These are phyloP conservation scores for Laetiporus sulphureus DNA, from an alignment of 1,284 basidiomycete species.

Conservation along the genomic window DNA sequence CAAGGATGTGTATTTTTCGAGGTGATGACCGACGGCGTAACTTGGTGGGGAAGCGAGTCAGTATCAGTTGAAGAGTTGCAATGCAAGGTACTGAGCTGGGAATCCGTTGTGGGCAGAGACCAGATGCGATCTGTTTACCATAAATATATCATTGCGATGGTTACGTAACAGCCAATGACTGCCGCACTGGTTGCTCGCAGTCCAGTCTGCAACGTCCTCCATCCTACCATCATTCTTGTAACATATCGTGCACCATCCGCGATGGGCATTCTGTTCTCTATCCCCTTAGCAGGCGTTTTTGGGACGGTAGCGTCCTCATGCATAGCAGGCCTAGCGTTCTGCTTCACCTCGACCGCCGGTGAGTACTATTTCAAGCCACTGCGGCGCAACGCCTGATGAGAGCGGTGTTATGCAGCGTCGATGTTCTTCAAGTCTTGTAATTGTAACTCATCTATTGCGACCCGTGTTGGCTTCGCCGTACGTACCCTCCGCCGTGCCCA, in stretches of 20 bases:
- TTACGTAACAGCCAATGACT: too few species aligned
- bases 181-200: too few species aligned
- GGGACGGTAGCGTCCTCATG: slow-evolving; percentile 77
- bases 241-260: too few species aligned
- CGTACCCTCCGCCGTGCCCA: slow-evolving; percentile 18
- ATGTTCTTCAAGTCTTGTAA: slow-evolving; percentile 99
- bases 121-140: too few species aligned
- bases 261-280: slow-evolving; percentile 81
- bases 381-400: slow-evolving; percentile 3
- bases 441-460: slow-evolving; percentile 98
- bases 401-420: slow-evolving; percentile 49
- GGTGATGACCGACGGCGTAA: too few species aligned
- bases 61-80: too few species aligned
- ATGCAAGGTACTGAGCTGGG: too few species aligned
- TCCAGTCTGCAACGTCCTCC: too few species aligned
- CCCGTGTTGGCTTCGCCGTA: slow-evolving; percentile 93
- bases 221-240: slow-evolving; percentile 1
- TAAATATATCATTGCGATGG: too few species aligned
- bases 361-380: slow-evolving; percentile 15
- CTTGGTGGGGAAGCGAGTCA: too few species aligned
- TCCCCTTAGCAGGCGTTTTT: slow-evolving; percentile 79
- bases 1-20: too few species aligned
- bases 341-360: slow-evolving; percentile 81
- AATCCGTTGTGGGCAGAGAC: too few species aligned
- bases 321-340: slow-evolving; percentile 76